These are phyloP conservation scores for Hevea brasiliensis DNA, from an alignment of 345 rosid genomes.

Conservation along the genomic window DNA sequence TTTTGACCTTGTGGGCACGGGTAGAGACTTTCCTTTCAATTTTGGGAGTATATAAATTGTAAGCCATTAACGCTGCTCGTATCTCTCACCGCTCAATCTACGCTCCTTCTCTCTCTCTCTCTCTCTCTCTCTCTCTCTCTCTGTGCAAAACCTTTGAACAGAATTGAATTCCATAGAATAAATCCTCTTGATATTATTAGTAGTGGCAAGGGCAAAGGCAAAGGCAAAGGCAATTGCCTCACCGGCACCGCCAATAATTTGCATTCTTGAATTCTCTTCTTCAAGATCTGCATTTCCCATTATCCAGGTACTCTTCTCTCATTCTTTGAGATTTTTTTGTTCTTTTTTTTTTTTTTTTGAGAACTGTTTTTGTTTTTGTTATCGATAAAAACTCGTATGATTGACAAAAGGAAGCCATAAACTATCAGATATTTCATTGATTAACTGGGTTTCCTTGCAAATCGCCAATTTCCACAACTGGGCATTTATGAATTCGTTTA, in stretches of 20 bases:
- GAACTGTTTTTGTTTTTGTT: neutral
- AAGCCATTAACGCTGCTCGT: neutral
- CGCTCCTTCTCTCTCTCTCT: neutral
- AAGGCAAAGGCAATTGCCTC: neutral
- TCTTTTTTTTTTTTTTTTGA: neutral
- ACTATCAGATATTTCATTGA: neutral
- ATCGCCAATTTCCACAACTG: neutral
- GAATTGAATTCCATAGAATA: neutral
- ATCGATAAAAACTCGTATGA: neutral
- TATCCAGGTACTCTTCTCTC: slow-evolving; percentile 9
- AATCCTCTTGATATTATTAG: too few relatives aligned
- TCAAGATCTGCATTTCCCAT: slow-evolving; percentile 14
- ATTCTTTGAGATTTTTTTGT: too few relatives aligned
- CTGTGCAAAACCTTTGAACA: neutral
- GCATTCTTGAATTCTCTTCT: neutral
- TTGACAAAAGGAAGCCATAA: neutral
- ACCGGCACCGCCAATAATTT: neutral
- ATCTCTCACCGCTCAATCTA: slow-evolving; percentile 6
- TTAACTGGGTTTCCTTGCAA: neutral
- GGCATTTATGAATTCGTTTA: neutral
- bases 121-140: neutral
- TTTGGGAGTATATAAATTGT: neutral
- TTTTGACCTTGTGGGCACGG: neutral
- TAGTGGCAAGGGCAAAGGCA: too few relatives aligned
- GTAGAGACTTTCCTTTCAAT: neutral